Percentiles rank a stretch among this genome's conserved stretches.
Conservation (phyloP, 345 rosid species). For the Eucalyptus cloeziana region DNA sequence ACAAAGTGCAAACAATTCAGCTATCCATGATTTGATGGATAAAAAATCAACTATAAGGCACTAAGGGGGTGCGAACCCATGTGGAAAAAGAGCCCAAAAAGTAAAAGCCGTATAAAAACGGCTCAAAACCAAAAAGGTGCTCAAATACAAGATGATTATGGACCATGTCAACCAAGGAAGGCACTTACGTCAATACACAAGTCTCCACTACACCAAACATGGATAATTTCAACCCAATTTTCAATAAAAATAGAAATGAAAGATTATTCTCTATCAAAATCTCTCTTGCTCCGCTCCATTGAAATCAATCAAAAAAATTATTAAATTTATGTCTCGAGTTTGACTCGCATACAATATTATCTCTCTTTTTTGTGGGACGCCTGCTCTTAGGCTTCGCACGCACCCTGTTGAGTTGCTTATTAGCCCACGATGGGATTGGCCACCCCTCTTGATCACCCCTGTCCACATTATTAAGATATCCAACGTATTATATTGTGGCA, state of each 20-base stretch:
- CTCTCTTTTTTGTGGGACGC: no score
- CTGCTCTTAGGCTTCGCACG: no score
- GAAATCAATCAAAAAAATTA: neutral
- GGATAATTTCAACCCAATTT: no score
- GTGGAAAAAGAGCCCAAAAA: neutral
- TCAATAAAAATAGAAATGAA: neutral
- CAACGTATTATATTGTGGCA: no score
- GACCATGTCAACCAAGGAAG: neutral
- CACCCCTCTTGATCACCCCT: no score
- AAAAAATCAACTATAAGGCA: neutral
- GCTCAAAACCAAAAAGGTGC: neutral
- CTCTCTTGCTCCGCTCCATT: neutral
- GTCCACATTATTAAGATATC: no score
- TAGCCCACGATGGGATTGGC: no score
- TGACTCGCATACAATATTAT: accelerated
- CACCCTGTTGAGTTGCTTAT: no score
- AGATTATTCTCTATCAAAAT: neutral
- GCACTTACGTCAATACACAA: neutral
- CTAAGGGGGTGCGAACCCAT: neutral
- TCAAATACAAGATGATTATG: neutral
- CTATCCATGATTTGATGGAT: neutral
- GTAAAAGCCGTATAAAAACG: neutral
- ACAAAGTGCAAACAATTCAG: neutral
- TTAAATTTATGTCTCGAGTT: no score
- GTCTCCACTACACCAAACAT: neutral